Evolutionary conservation across 225 moss, liverwort and hornwort genomes (phyloP).

Genomic region (Pseudisothecium myosuroides): DNA sequence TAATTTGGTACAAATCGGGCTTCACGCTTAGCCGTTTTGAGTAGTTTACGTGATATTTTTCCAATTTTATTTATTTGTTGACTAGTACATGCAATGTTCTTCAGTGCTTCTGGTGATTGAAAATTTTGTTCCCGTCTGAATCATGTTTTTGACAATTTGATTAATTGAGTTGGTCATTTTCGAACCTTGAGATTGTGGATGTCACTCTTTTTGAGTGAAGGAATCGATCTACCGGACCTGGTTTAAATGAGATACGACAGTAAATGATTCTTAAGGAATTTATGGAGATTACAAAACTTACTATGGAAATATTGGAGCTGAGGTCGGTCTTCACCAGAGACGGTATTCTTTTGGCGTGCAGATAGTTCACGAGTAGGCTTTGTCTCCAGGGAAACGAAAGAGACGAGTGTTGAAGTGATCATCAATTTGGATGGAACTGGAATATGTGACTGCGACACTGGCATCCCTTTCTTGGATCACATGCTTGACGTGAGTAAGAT

Average conservation of each 20-base stretch:
- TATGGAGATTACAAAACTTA: not conserved
- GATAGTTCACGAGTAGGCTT: constrained; percentile 25
- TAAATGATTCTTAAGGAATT: not conserved
- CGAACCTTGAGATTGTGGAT: not conserved
- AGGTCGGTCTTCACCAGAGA: not conserved
- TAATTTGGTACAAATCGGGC: not conserved
- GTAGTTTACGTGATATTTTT: no score
- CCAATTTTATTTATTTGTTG: no score
- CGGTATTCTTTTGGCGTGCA: not conserved
- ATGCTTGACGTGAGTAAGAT: constrained; percentile 81
- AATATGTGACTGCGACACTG: constrained; percentile 79
- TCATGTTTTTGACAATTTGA: not conserved
- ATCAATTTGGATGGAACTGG: constrained; percentile 90
- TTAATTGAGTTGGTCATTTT: not conserved
- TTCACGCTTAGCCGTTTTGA: not conserved
- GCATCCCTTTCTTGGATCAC: constrained; percentile 92
- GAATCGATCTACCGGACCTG: not conserved
- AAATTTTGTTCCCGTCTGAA: not conserved
- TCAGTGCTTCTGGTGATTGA: not conserved
- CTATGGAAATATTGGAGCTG: not conserved
- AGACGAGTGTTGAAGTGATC: constrained; percentile 78
- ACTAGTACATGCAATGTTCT: not conserved
- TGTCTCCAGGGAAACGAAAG: constrained; percentile 85
- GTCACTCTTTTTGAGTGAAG: not conserved
- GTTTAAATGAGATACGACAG: not conserved